A percentile compares a stretch with the other conserved stretches of the same genome.
Evolutionary conservation across 306 rosid genomes (phyloP).

Genomic region (Casuarina cunninghamiana): DNA sequence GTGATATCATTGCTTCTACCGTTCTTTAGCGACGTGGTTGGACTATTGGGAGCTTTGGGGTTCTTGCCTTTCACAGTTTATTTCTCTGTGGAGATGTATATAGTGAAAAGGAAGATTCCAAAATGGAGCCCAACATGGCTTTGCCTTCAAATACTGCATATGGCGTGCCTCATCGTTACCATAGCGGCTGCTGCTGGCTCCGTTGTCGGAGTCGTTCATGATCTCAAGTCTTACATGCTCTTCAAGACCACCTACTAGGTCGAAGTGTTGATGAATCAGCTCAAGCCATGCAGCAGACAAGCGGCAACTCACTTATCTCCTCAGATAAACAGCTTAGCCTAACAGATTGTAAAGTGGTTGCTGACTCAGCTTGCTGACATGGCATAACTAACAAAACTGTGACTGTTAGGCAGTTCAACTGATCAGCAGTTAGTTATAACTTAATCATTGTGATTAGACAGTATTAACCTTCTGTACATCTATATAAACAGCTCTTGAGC

Average conservation of each 20-base stretch:
- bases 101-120: constrained; percentile 54
- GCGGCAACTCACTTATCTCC: too few species aligned
- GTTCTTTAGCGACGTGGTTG: constrained; percentile 68
- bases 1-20: constrained; percentile 69
- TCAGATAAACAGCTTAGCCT: too few species aligned
- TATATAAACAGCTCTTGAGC: too few species aligned
- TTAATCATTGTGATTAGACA: too few species aligned
- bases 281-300: too few species aligned
- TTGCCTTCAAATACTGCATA: constrained; percentile 59
- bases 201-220: constrained; percentile 51
- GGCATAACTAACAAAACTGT: too few species aligned
- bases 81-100: constrained; percentile 84
- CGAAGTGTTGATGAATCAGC: too few species aligned
- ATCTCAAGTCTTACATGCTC: constrained; percentile 54
- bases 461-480: too few species aligned
- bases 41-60: constrained; percentile 76
- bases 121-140: constrained; percentile 73
- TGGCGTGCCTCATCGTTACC: constrained; percentile 51
- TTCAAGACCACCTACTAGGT: constrained; percentile 43
- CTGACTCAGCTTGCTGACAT: too few species aligned
- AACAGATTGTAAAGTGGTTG: too few species aligned
- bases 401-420: too few species aligned
- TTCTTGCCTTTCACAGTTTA: constrained; percentile 79
- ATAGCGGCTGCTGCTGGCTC: constrained; percentile 74
- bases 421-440: too few species aligned